Percentiles rank a stretch among this genome's conserved stretches.
Conservation (phyloP, 331 rosid species). For the Quercus lobata region DNA sequence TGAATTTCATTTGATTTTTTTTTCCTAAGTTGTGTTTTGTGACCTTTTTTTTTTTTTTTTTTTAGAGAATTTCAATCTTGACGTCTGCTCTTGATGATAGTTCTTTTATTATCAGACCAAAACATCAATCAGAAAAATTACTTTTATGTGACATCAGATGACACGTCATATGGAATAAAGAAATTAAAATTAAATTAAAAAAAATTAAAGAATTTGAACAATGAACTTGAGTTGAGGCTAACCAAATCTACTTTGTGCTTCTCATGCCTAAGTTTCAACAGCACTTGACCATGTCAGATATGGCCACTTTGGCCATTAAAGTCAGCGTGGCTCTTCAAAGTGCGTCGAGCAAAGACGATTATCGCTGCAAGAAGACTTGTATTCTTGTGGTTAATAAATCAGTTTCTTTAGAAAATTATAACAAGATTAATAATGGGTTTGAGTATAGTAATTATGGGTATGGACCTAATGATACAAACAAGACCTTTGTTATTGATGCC, state of each 20-base stretch:
- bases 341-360: neutral
- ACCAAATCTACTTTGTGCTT: constrained; percentile 43
- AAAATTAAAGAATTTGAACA: neutral
- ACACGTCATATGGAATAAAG: too few relatives aligned
- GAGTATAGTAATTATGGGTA: neutral
- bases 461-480: neutral
- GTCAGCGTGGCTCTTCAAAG: constrained; percentile 39
- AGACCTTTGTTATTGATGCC: neutral
- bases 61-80: too few relatives aligned
- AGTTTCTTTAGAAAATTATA: neutral
- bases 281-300: constrained; percentile 27
- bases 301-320: constrained; percentile 20
- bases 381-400: neutral
- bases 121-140: too few relatives aligned
- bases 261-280: constrained; percentile 15
- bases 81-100: too few relatives aligned
- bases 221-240: constrained; percentile 16
- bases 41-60: too few relatives aligned
- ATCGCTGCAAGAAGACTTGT: constrained; percentile 26
- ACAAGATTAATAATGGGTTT: neutral
- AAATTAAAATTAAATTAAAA: too few relatives aligned
- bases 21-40: too few relatives aligned
- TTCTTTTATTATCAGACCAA: too few relatives aligned
- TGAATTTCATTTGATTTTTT: too few relatives aligned
- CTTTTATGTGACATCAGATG: too few relatives aligned